A percentile compares a stretch with the other conserved stretches of the same genome.
phyloP scores from a whole-genome alignment of 192 early-diverging fungal genomes.

The Gigaspora rosea region DNA sequence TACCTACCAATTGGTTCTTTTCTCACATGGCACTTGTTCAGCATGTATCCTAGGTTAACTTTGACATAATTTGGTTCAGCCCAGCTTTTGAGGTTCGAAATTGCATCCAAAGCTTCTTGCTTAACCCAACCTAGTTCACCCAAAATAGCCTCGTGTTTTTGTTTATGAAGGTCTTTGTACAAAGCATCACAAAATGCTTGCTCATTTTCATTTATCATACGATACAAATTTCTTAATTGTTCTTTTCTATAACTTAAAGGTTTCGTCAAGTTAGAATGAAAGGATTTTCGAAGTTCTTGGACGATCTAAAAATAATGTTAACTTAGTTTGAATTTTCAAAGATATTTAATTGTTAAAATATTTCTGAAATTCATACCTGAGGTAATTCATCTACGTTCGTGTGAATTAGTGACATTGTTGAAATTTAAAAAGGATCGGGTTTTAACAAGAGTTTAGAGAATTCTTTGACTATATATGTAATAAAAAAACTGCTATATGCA shows the following conservation, averaged over 20 bases:
- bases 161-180: slow-evolving; percentile 60
- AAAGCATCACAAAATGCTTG: slow-evolving; percentile 54
- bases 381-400: too few relatives aligned
- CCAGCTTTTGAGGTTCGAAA: slow-evolving; percentile 65
- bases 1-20: slow-evolving; percentile 71
- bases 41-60: slow-evolving; percentile 42
- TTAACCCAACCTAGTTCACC: slow-evolving; percentile 57
- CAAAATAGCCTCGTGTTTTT: slow-evolving; percentile 50
- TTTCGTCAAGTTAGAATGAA: slow-evolving; percentile 43
- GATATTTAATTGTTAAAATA: too few relatives aligned
- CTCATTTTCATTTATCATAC: slow-evolving; percentile 63
- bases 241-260: slow-evolving; percentile 54
- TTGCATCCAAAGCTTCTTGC: slow-evolving; percentile 46
- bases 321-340: too few relatives aligned
- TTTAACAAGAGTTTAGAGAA: too few relatives aligned
- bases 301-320: slow-evolving; percentile 32
- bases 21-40: slow-evolving; percentile 57
- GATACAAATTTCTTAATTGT: slow-evolving; percentile 64
- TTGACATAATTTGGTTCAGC: slow-evolving; percentile 48
- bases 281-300: slow-evolving; percentile 40
- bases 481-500: too few relatives aligned
- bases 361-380: too few relatives aligned
- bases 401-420: too few relatives aligned
- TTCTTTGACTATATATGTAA: too few relatives aligned
- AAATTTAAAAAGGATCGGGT: too few relatives aligned